Base-by-base conservation (phyloP, 257 asterid genomes). In the Fraxinus anomala region DNA sequence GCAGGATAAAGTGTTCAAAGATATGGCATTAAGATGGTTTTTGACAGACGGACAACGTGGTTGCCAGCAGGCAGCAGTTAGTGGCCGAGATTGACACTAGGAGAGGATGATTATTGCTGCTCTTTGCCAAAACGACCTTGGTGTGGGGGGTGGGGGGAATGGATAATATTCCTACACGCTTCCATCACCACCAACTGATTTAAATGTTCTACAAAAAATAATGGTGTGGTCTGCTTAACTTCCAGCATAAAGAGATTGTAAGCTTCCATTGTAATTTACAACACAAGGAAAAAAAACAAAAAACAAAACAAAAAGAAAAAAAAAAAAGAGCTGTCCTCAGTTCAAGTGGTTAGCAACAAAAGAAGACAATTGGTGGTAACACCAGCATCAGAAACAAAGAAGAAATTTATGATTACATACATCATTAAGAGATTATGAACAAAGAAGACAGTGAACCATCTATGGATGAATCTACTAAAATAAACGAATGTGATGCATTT, bases 371-470 rank as follows among this genome's bases (percentile, higher is more conserved):
- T 13, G 40, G 11, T 4, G 44, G 33, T 56, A 36, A 70, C 47
- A 73, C 30, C 79, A 26, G 26, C 56, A 79, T 59, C 54, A 30
- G 26, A 42, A 59, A 34, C 40, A 42, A 68, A 49, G 31, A 56
- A 63, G 24, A 23, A 74, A 36, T n/a, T 1, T 54, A 56, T 26
- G 34, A 59, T 49, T 16, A 65, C 21, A 49, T 36, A 76, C n/a
- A 26, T 8, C 21, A 12, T 79, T 17, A 67, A 75, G 39, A 69
- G n/a, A 61, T 61, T 23, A 61, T 61, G 68, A 14, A 54, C 2
- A 59, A 76, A 49, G 39, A 49, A 59, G 28, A 71, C 33, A 79
- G 70, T 36, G 28, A 17, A 36, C 5, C 17, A 44, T 44, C 19
- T 44, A 12, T 44, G 51, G 17, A 44, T 3, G 5, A 16, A 73